These are phyloP conservation scores for Yarrowia deformans DNA, from an alignment of 805 yeast genomes.

Conservation along the genomic window DNA sequence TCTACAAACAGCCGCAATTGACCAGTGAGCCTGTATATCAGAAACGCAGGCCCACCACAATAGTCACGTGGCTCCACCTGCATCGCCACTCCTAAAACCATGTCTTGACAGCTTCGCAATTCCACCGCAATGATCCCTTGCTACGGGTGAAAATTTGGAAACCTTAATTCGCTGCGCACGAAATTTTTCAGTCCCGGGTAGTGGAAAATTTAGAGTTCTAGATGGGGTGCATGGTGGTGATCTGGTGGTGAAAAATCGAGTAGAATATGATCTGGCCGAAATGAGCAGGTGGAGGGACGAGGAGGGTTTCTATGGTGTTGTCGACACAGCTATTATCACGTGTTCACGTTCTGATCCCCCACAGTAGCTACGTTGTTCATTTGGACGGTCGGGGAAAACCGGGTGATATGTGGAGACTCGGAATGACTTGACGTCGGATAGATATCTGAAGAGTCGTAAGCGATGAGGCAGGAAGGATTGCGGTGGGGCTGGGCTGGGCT, in stretches of 20 bases:
- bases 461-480: background rate
- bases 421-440: background rate
- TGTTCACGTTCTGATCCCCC: too few species aligned
- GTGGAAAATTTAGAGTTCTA: conserved; percentile 9
- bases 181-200: conserved; percentile 2
- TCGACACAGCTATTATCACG: too few species aligned
- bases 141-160: conserved; percentile 3
- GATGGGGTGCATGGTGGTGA: conserved; percentile 8
- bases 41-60: background rate
- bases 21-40: background rate
- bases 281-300: background rate
- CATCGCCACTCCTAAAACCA: background rate
- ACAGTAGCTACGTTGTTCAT: too few species aligned
- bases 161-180: background rate
- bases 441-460: background rate
- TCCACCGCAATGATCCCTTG: conserved; percentile 9
- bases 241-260: too few species aligned
- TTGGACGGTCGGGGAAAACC: background rate
- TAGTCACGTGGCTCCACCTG: conserved; percentile 10
- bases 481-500: too few species aligned
- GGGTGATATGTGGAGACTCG: background rate
- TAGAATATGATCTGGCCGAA: too few species aligned
- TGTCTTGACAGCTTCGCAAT: background rate
- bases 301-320: background rate
- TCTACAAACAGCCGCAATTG: background rate